These are phyloP conservation scores for Hymenochaete sp. DNA, from an alignment of 1,284 basidiomycete genomes.

Conservation along the genomic window DNA sequence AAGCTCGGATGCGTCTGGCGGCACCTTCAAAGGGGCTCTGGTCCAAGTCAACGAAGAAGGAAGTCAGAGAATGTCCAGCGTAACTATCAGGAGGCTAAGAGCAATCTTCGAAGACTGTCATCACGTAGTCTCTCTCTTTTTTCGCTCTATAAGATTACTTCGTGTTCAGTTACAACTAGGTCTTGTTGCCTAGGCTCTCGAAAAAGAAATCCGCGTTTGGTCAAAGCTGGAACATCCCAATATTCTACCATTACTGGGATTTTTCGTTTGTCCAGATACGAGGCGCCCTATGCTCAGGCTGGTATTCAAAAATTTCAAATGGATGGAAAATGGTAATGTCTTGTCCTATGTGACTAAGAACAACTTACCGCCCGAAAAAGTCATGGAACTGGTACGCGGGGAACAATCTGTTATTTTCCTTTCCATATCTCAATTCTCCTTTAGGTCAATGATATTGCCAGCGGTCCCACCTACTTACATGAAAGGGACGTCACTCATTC, in stretches of 20 bases:
- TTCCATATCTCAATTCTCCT: background rate
- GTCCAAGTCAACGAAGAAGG: too few relatives aligned
- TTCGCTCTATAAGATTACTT: too few relatives aligned
- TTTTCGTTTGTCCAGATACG: slow-evolving; percentile 38
- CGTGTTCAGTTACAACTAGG: too few relatives aligned
- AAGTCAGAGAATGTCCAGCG: too few relatives aligned
- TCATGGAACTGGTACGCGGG: background rate
- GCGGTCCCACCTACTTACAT: slow-evolving; percentile 9
- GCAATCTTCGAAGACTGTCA: too few relatives aligned
- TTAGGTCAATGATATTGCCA: slow-evolving; percentile 6
- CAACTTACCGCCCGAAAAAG: background rate
- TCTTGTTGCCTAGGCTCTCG: slow-evolving; percentile 8
- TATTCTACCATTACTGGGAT: slow-evolving; percentile 5
- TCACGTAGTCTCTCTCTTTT: too few relatives aligned
- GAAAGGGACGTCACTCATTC: slow-evolving; percentile 4
- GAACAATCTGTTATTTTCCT: background rate
- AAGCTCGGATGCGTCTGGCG: too few relatives aligned
- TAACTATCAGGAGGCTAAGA: too few relatives aligned
- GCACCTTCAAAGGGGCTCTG: too few relatives aligned
- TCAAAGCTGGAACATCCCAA: slow-evolving; percentile 11
- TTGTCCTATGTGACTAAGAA: background rate
- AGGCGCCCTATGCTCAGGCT: slow-evolving; percentile 8
- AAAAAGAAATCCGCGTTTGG: slow-evolving; percentile 10
- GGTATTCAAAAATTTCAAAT: slow-evolving; percentile 12
- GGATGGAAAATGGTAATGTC: slow-evolving; percentile 16